These are phyloP conservation scores for Anthoceros angustus DNA, from an alignment of 225 moss, liverwort and hornwort species.

Conservation along the genomic window DNA sequence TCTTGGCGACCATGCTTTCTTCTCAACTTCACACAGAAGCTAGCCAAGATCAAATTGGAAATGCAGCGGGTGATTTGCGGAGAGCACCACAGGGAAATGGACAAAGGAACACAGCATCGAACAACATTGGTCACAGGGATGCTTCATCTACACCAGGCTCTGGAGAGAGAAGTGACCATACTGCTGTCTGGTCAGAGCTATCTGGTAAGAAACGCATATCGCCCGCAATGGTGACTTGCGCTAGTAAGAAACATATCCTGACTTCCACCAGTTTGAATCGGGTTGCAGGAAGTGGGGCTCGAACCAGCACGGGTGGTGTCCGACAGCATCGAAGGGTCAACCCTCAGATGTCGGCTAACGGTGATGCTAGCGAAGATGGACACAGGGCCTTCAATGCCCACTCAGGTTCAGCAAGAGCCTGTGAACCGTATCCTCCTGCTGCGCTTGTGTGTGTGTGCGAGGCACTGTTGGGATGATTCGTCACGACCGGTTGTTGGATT, in stretches of 20 bases:
- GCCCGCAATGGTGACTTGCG: not conserved
- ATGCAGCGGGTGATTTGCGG: constrained; percentile 28
- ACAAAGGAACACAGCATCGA: constrained; percentile 24
- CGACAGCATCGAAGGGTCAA: not conserved
- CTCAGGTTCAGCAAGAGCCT: not conserved
- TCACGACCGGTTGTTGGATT: too few relatives aligned
- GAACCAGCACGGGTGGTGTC: not conserved
- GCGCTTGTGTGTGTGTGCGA: too few relatives aligned
- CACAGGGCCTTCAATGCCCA: not conserved
- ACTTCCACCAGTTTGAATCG: not conserved
- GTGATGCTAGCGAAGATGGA: not conserved
- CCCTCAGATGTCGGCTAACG: not conserved
- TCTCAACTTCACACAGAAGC: constrained; percentile 63
- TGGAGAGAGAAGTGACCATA: constrained; percentile 17
- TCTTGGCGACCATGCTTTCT: constrained; percentile 81
- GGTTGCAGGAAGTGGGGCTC: not conserved
- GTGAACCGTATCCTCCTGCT: not conserved
- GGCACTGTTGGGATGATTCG: too few relatives aligned
- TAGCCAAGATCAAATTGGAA: constrained; percentile 37
- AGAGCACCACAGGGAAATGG: constrained; percentile 24
- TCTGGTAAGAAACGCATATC: not conserved
- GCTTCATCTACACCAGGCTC: constrained; percentile 31
- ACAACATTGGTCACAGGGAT: constrained; percentile 20
- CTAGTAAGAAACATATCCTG: not conserved
- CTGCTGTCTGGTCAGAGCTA: not conserved